These are phyloP conservation scores for Phytophthora tentaculata DNA, from an alignment of 352 stramenopile genomes.

Conservation along the genomic window DNA sequence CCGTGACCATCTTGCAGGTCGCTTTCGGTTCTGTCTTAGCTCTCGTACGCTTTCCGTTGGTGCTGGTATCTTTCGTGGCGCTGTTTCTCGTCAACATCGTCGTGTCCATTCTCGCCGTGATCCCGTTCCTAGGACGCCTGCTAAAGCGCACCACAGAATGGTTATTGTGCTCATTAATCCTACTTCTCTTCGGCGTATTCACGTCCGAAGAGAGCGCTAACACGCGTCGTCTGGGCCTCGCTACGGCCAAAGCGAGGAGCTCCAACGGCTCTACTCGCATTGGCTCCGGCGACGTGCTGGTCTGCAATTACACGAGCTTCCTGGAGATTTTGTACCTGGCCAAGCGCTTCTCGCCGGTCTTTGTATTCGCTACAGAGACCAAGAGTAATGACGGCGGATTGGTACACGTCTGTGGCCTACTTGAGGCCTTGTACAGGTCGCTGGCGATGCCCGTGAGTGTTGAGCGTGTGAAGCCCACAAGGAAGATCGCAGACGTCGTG, in stretches of 20 bases:
- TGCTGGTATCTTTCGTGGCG: constrained; percentile 45
- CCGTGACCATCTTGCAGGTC: constrained; percentile 50
- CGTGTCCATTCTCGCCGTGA: constrained; percentile 55
- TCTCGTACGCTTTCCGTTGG: constrained; percentile 59
- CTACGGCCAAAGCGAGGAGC: constrained; percentile 40
- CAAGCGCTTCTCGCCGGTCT: constrained; percentile 79
- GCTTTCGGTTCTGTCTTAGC: constrained; percentile 51
- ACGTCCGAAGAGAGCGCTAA: constrained; percentile 76
- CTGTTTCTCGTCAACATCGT: constrained; percentile 59
- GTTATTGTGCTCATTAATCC: constrained; percentile 72
- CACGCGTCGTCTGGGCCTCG: constrained; percentile 73
- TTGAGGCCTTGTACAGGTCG: constrained; percentile 70
- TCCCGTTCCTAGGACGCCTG: constrained; percentile 73
- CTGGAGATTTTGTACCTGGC: constrained; percentile 81
- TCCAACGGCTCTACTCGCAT: constrained; percentile 42
- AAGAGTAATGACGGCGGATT: constrained; percentile 59
- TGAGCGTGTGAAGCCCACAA: constrained; percentile 45
- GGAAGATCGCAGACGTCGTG: constrained; percentile 81
- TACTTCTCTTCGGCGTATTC: constrained; percentile 73
- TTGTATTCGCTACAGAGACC: constrained; percentile 64
- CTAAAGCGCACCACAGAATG: constrained; percentile 75
- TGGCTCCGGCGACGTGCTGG: constrained; percentile 61
- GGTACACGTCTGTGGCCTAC: constrained; percentile 68
- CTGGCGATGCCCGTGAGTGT: constrained; percentile 52
- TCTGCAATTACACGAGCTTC: constrained; percentile 87